Percentiles rank a stretch among this genome's conserved stretches.
Evolutionary conservation across 148 eudicot genomes (phyloP).

Genomic region (Mesembryanthemum crystallinum): DNA sequence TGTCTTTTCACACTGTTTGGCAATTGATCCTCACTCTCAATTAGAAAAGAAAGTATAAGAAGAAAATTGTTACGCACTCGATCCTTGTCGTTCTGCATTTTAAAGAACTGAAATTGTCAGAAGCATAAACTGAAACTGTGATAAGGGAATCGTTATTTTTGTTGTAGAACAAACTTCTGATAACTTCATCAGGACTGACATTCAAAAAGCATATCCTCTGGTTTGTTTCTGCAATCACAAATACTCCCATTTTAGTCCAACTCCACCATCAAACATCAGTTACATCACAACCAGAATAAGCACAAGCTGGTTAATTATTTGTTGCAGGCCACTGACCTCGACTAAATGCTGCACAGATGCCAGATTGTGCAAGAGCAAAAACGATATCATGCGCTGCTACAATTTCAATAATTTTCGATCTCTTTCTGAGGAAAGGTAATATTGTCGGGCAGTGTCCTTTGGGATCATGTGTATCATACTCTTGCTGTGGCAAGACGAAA

Average conservation of each 20-base stretch:
- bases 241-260: conserved; percentile 5
- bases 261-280: background rate
- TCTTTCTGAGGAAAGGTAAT: conserved; percentile 73
- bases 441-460: conserved; percentile 73
- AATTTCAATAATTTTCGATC: conserved; percentile 87
- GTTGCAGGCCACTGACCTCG: conserved; percentile 47
- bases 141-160: conserved; percentile 94
- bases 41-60: background rate
- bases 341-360: conserved; percentile 95
- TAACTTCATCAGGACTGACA: conserved; percentile 85
- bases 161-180: conserved; percentile 94
- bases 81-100: conserved; percentile 96
- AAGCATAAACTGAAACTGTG: conserved; percentile 94
- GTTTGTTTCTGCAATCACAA: conserved; percentile 74
- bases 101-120: conserved; percentile 91
- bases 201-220: conserved; percentile 93
- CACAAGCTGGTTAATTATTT: background rate
- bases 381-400: conserved; percentile 95
- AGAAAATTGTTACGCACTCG: conserved; percentile 50
- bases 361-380: conserved; percentile 96
- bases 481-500: conserved; percentile 55
- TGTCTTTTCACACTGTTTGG: background rate
- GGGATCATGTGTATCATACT: conserved; percentile 96
- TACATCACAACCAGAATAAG: background rate
- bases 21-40: background rate